Conservation (phyloP, 192 early-diverging fungal species). For the Coemansia sp. region DNA sequence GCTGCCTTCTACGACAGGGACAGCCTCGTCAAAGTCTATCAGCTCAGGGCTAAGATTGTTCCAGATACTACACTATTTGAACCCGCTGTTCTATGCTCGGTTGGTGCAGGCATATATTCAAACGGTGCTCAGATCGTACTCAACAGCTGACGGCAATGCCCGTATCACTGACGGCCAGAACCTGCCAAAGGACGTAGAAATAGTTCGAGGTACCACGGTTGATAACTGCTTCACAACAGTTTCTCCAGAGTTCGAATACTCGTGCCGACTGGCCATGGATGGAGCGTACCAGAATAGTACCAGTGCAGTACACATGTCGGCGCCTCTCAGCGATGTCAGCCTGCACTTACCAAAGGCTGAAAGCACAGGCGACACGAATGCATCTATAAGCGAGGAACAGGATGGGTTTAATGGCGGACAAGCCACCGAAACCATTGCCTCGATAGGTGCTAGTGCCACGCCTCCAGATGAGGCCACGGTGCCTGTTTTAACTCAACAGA, state of each 20-base stretch:
- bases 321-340: neutral
- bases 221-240: conserved; percentile 19
- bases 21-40: neutral
- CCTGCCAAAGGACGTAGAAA: neutral
- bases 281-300: neutral
- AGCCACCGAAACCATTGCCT: neutral
- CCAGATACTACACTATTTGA: conserved; percentile 42
- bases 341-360: neutral
- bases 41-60: conserved; percentile 25
- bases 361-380: neutral
- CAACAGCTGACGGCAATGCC: neutral
- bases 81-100: conserved; percentile 54
- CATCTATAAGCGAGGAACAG: neutral
- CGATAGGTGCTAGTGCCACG: neutral
- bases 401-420: neutral
- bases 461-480: neutral
- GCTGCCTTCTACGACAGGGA: conserved; percentile 27
- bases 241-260: conserved; percentile 32
- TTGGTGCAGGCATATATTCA: conserved; percentile 41
- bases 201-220: neutral
- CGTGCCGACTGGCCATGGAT: conserved; percentile 11
- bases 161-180: conserved; percentile 21
- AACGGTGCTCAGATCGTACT: conserved; percentile 33
- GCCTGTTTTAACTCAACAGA: neutral
- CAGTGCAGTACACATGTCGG: neutral